Base-by-base conservation (phyloP, 2,329 filamentous ascomycete genomes). In the Talaromyces sp. region DNA sequence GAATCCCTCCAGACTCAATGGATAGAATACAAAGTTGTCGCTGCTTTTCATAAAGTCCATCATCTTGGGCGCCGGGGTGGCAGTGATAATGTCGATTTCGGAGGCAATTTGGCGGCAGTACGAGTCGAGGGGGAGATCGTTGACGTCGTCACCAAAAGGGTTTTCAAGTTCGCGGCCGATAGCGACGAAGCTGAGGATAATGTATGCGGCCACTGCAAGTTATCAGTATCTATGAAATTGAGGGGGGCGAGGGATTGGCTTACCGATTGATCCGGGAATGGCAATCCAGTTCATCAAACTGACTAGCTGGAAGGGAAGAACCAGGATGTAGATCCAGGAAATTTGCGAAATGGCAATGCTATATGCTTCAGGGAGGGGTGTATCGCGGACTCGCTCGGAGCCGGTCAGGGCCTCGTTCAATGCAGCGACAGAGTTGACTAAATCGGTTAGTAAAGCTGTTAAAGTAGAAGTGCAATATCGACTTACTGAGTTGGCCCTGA, bases 101-200 rank as follows among this genome's bases (percentile, higher is more conserved):
- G 84, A 77, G 25, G 89, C 86, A 49, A 95, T 83, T 72, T 93
- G 89, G 43, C 88, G 84, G 78, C 91, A 95, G 81, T 88, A 96
- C 15, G 83, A 80, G 73, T 94, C 91, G 2, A 93, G 83, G 0
- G 90, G 89, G 49, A 93, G 79, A 76, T 95, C 91, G 73, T 95
- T 95, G 70, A 93, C 91, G 68, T 95, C 91, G 68, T 88, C 83
- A 65, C 91, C 91, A 75, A 95, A 95, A 6, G 91, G 91, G 72
- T 95, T 92, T 77, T 95, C 91, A 68, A 95, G 90, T 77, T 95
- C 91, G 68, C 87, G 87, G 45, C 91, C 91, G 71, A 94, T 94
- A 68, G 86, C 83, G 3, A 87, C 84, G 54, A 95, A 86, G 27
- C 90, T 90, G 66, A 95, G 86, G 74, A 95, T 94, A 70, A 95